A percentile compares a stretch with the other conserved stretches of the same genome.
Conservation (phyloP, 169 alveolate genomes). For the Plasmodium berghei region DNA sequence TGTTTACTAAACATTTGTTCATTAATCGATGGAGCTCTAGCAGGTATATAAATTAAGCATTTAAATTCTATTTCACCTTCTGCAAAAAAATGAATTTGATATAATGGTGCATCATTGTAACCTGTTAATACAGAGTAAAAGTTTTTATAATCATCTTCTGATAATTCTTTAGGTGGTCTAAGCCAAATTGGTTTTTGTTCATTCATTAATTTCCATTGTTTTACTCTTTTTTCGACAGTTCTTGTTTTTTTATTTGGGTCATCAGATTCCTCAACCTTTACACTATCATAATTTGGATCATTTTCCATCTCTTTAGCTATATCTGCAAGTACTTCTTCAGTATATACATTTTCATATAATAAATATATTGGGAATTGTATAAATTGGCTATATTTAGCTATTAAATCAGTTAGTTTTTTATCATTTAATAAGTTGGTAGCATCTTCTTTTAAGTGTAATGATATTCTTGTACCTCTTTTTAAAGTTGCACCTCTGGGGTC, state of each 20-base stretch:
- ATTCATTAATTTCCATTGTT: conserved; percentile 90
- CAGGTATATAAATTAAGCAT: conserved; percentile 96
- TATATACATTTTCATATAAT: conserved; percentile 87
- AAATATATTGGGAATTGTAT: conserved; percentile 97
- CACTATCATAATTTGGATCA: conserved; percentile 82
- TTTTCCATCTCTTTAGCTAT: conserved; percentile 87
- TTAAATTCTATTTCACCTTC: conserved; percentile 99
- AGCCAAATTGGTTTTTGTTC: conserved; percentile 99
- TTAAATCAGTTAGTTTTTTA: conserved; percentile 93
- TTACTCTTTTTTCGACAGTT: conserved; percentile 91
- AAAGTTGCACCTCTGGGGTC: conserved; percentile 98
- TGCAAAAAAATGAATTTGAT: conserved; percentile 98
- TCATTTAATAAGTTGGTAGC: conserved; percentile 97
- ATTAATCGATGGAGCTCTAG: conserved; percentile 93
- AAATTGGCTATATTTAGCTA: conserved; percentile 96
- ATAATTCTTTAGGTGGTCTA: conserved; percentile 95
- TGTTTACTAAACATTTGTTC: conserved; percentile 93
- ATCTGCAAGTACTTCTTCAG: conserved; percentile 88
- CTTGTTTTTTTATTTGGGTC: conserved; percentile 88
- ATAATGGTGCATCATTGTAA: conserved; percentile 96
- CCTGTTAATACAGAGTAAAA: conserved; percentile 97
- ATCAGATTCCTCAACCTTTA: conserved; percentile 81
- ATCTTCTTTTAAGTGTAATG: conserved; percentile 98
- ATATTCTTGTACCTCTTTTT: conserved; percentile 98
- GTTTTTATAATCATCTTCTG: conserved; percentile 95